These are phyloP conservation scores for Ascocoryne sarcoides DNA, from an alignment of 2,329 filamentous ascomycete species.

Conservation along the genomic window DNA sequence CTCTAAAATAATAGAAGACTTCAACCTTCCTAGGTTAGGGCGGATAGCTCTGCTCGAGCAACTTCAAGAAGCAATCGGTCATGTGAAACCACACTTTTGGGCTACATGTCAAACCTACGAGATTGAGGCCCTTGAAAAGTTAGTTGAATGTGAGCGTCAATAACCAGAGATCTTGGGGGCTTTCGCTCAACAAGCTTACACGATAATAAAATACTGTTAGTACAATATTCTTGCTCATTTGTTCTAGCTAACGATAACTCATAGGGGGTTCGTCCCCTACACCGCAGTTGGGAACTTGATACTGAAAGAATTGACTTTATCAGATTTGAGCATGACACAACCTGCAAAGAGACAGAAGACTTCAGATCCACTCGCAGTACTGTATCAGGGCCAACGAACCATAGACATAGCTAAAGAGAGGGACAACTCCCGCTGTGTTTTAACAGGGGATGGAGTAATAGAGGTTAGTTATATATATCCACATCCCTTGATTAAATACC, in stretches of 20 bases:
- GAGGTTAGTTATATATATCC: slow-evolving; percentile 14
- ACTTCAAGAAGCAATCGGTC: slow-evolving; percentile 10
- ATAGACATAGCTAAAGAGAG: slow-evolving; percentile 3
- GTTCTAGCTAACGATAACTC: slow-evolving; percentile 11
- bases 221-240: slow-evolving; percentile 4
- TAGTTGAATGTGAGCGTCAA: slow-evolving; percentile 3
- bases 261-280: slow-evolving; percentile 9
- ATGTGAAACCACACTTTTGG: slow-evolving; percentile 13
- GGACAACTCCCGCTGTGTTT: slow-evolving; percentile 11
- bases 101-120: slow-evolving; percentile 14
- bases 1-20: slow-evolving; percentile 10
- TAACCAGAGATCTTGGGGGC: neutral
- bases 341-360: slow-evolving; percentile 12
- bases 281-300: slow-evolving; percentile 1
- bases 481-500: slow-evolving; percentile 1
- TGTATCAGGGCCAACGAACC: slow-evolving; percentile 1
- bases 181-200: slow-evolving; percentile 1
- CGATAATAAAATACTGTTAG: slow-evolving; percentile 11
- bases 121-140: slow-evolving; percentile 8
- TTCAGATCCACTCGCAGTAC: slow-evolving; percentile 4
- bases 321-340: slow-evolving; percentile 3
- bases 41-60: slow-evolving; percentile 7
- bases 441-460: slow-evolving; percentile 4
- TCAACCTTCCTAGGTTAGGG: slow-evolving; percentile 12
- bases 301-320: slow-evolving; percentile 1